Base-by-base conservation (phyloP, 176 grass and related monocot genomes). In the Ananas comosus region DNA sequence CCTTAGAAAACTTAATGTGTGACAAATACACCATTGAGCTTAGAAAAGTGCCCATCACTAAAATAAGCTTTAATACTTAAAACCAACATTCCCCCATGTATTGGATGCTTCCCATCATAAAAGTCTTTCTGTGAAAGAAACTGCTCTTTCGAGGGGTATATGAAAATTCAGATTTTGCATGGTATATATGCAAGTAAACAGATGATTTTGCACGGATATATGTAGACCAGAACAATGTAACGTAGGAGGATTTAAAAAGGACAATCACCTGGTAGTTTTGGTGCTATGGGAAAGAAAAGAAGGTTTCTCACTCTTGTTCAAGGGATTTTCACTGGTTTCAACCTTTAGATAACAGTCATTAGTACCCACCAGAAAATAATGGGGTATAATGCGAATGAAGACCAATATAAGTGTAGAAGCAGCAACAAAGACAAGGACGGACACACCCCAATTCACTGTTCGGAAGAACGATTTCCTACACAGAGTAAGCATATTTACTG, bases 181-280 rank as follows among this genome's bases (percentile, higher is more conserved):
- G 33, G 33, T 42, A 42, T 7, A 42, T 42, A 42, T 42, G 33
- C 7, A 68, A 70, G 68, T 12, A 77, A 65, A 23, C 16, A 68
- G n/a, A 78, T 23, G 21, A 76, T 48, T 13, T 67, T 12, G 1
- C 63, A 5, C 4, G 56, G 13, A 16, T 61, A 22, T 16, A 61
- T 22, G 9, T 0, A 18, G 9, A 1, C 21, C 50, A 51, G n/a
- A 18, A 81, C 24, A 65, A 88, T 68, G 14, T 1, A 19, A 66
- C 6, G 61, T 51, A 50, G 21, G 57, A 29, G 12, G 12, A 66
- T 13, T 0, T 6, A 68, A 50, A 19, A 22, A 51, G 67, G 56
- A 24, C 50, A 42, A n/a, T 72, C 72, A 99, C 94, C 94, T 99
- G 49, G 89, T 81, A 68, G 72, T 71, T 88, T 86, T 99, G 74